Evolutionary conservation across 23 red algal genomes (phyloP).

Genomic region (Cyanidiococcus yangmingshanensis): DNA sequence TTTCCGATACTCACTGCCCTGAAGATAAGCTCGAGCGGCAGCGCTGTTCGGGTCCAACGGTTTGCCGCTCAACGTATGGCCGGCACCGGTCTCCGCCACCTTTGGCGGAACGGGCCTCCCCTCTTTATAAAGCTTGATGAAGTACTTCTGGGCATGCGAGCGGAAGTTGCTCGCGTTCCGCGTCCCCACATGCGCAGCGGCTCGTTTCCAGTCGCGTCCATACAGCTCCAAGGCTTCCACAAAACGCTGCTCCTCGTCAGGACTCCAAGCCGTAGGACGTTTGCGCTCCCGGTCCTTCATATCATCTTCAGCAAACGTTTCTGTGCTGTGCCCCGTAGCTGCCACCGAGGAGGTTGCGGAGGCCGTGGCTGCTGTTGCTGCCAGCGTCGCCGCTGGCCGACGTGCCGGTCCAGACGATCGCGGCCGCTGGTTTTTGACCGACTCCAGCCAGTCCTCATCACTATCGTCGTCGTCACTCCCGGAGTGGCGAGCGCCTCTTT

Average conservation of each 20-base stretch:
- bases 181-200: constrained; percentile 68
- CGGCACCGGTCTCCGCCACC: constrained; percentile 70
- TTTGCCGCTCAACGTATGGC: constrained; percentile 88
- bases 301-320: neutral
- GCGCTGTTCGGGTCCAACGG: constrained; percentile 54
- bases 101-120: constrained; percentile 65
- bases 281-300: constrained; percentile 34
- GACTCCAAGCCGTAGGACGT: constrained; percentile 51
- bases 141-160: constrained; percentile 84
- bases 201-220: constrained; percentile 68
- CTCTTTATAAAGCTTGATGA: constrained; percentile 82
- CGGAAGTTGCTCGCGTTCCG: constrained; percentile 51
- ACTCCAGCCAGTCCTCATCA: constrained; percentile 9
- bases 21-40: constrained; percentile 52
- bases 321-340: neutral
- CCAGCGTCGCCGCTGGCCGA: neutral
- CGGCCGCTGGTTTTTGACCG: neutral
- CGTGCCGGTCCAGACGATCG: neutral
- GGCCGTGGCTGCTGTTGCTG: neutral
- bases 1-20: constrained; percentile 23
- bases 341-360: neutral
- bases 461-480: neutral
- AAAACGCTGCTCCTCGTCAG: constrained; percentile 69
- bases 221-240: constrained; percentile 55
- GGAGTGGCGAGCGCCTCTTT: neutral